These are phyloP conservation scores for Colletotrichum salicis DNA, from an alignment of 2,329 filamentous ascomycete genomes.

Conservation along the genomic window DNA sequence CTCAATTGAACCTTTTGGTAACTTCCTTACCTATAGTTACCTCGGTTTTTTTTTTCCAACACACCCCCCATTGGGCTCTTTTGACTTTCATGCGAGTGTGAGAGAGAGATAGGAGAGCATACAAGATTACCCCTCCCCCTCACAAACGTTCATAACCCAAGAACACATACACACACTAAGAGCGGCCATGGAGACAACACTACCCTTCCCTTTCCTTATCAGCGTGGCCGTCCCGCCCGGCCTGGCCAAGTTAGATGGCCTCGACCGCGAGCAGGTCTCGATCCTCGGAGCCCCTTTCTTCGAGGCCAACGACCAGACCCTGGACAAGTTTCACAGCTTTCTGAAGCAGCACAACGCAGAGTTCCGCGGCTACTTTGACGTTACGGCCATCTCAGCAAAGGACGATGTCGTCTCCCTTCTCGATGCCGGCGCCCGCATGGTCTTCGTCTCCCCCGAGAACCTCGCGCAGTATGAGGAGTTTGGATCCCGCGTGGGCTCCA, in stretches of 20 bases:
- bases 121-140: conserved; percentile 2
- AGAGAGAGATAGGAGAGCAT: not conserved
- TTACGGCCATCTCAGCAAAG: conserved; percentile 71
- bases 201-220: conserved; percentile 72
- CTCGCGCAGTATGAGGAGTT: conserved; percentile 68
- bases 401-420: conserved; percentile 84
- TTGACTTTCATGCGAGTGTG: not conserved
- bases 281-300: conserved; percentile 70
- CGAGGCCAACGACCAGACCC: conserved; percentile 60
- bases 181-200: conserved; percentile 69
- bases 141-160: not conserved
- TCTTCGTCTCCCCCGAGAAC: conserved; percentile 81
- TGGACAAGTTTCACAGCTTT: conserved; percentile 58
- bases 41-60: not conserved
- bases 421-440: conserved; percentile 84
- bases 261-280: conserved; percentile 67
- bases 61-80: not conserved
- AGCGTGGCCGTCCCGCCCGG: conserved; percentile 63
- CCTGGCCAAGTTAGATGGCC: conserved; percentile 60
- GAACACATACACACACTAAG: not conserved
- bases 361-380: conserved; percentile 79
- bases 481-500: conserved; percentile 65
- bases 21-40: not conserved
- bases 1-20: conserved; percentile 19
- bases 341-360: conserved; percentile 61